Evolutionary conservation across 2,329 filamentous ascomycete species (phyloP).

Genomic region (Cercospora beticola): DNA sequence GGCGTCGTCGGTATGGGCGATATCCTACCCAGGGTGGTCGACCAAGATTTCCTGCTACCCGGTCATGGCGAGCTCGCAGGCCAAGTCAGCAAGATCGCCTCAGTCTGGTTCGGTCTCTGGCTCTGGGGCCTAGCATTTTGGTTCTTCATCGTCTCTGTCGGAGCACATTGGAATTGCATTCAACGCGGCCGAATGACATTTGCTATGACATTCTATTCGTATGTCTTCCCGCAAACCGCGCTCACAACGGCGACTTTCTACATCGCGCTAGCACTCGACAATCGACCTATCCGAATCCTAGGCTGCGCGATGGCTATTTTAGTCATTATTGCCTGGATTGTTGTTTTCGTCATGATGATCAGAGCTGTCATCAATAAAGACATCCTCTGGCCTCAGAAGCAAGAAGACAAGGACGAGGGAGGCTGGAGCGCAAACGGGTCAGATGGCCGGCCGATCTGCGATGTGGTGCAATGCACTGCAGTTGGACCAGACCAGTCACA

Average conservation of each 20-base stretch:
- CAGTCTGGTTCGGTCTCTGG: conserved; percentile 70
- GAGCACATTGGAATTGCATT: conserved; percentile 69
- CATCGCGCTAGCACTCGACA: conserved; percentile 56
- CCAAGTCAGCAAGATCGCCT: conserved; percentile 55
- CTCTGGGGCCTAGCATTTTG: conserved; percentile 80
- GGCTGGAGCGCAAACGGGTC: conserved; percentile 46
- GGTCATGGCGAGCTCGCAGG: conserved; percentile 54
- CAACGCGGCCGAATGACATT: conserved; percentile 65
- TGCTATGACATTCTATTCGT: conserved; percentile 83
- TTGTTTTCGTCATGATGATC: conserved; percentile 70
- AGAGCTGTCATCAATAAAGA: conserved; percentile 64
- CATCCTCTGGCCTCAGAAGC: conserved; percentile 75
- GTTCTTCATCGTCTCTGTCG: conserved; percentile 80
- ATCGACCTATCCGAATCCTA: conserved; percentile 60
- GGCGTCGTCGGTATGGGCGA: conserved; percentile 60
- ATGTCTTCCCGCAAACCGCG: conserved; percentile 74
- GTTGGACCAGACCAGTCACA: neutral
- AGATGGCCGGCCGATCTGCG: neutral
- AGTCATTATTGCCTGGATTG: conserved; percentile 66
- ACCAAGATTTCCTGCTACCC: conserved; percentile 55
- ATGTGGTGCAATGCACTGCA: neutral
- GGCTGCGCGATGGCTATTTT: conserved; percentile 67
- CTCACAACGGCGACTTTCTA: conserved; percentile 66
- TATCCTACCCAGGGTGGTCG: conserved; percentile 50
- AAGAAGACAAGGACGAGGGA: conserved; percentile 63